A percentile compares a stretch with the other conserved stretches of the same genome.
These are phyloP conservation scores for Aspergillus nanangensis DNA, from an alignment of 495 filamentous ascomycete genomes.

Conservation along the genomic window DNA sequence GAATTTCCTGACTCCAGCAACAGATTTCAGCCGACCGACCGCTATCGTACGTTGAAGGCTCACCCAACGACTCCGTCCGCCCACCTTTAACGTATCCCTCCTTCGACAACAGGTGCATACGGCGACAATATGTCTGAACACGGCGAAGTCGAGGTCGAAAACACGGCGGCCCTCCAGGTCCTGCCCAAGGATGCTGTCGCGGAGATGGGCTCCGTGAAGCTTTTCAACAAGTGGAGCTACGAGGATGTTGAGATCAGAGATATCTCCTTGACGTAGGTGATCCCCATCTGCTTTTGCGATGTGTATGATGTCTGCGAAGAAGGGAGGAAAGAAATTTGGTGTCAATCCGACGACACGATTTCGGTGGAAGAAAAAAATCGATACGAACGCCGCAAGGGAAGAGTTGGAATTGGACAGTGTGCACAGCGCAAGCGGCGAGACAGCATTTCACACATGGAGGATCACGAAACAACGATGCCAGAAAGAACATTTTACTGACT, in stretches of 20 bases:
- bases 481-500: constrained; percentile 51
- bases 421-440: not conserved
- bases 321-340: constrained; percentile 3
- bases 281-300: constrained; percentile 20
- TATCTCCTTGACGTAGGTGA: constrained; percentile 96
- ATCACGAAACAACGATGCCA: too few species aligned
- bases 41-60: constrained; percentile 23
- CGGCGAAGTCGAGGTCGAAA: constrained; percentile 91
- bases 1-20: constrained; percentile 28
- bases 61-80: constrained; percentile 43
- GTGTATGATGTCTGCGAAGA: constrained; percentile 9
- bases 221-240: constrained; percentile 97
- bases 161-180: constrained; percentile 61
- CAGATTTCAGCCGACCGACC: constrained; percentile 31
- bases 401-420: too few species aligned
- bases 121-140: constrained; percentile 90
- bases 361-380: not conserved
- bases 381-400: too few species aligned
- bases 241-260: constrained; percentile 99
- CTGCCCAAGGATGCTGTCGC: constrained; percentile 92
- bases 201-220: constrained; percentile 91
- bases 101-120: constrained; percentile 39
- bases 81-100: constrained; percentile 36
- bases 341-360: not conserved
- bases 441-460: not conserved